These are phyloP conservation scores for Exserohilum rostratum DNA, from an alignment of 2,329 filamentous ascomycete species.

Conservation along the genomic window DNA sequence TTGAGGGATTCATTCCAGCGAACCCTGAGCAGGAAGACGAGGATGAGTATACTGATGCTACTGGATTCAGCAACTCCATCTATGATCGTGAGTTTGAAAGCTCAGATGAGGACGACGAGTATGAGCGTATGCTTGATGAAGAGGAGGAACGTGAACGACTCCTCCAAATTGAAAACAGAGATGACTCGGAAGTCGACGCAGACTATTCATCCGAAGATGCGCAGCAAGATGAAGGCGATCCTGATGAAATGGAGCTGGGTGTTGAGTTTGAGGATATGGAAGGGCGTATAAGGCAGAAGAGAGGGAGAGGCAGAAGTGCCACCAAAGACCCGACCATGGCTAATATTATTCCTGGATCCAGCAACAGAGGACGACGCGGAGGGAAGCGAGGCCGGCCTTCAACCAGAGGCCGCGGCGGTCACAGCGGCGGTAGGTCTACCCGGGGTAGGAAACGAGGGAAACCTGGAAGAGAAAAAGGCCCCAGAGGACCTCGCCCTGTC, in stretches of 20 bases:
- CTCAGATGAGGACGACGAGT: constrained; percentile 38
- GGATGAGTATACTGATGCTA: constrained; percentile 34
- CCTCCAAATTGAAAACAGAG: constrained; percentile 34
- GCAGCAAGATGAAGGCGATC: constrained; percentile 39
- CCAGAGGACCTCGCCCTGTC: constrained; percentile 58
- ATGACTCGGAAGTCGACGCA: constrained; percentile 41
- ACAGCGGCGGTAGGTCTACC: constrained; percentile 21
- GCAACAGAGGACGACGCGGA: constrained; percentile 24
- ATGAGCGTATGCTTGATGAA: constrained; percentile 29
- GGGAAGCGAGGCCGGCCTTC: constrained; percentile 34
- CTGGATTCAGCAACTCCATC: constrained; percentile 25
- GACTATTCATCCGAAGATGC: constrained; percentile 46
- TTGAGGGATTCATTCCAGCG: constrained; percentile 50
- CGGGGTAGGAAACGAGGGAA: constrained; percentile 31
- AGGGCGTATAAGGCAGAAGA: constrained; percentile 24
- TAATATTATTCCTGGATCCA: constrained; percentile 9
- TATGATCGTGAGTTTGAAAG: constrained; percentile 32
- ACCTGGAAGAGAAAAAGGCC: constrained; percentile 38
- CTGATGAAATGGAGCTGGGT: constrained; percentile 39
- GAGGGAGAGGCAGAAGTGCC: constrained; percentile 16
- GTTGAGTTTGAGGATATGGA: constrained; percentile 39
- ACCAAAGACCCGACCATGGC: background rate
- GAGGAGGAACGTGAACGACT: constrained; percentile 41
- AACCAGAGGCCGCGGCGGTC: constrained; percentile 33
- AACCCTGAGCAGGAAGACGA: constrained; percentile 42